phyloP scores from a whole-genome alignment of 2,329 filamentous ascomycete genomes.

The Coleophoma eucalyptorum region DNA sequence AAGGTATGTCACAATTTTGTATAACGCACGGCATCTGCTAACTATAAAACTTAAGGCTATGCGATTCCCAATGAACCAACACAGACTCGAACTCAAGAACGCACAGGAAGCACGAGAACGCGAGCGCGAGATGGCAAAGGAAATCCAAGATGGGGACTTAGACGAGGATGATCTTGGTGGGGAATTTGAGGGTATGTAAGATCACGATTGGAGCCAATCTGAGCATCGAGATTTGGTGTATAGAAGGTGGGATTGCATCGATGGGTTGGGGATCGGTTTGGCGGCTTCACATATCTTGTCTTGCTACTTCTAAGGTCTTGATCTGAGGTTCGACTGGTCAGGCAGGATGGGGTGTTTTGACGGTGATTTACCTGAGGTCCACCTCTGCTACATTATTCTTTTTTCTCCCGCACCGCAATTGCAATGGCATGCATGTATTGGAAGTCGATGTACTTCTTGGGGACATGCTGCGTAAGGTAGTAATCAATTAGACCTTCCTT shows the following conservation, averaged over 20 bases:
- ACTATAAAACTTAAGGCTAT: slow-evolving; percentile 63
- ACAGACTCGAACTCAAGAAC: slow-evolving; percentile 94
- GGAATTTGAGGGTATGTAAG: slow-evolving; percentile 93
- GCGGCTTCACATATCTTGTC: slow-evolving; percentile 23
- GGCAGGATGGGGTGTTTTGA: background rate
- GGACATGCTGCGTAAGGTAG: slow-evolving; percentile 6
- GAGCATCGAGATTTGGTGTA: slow-evolving; percentile 9
- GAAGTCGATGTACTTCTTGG: background rate
- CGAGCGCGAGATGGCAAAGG: slow-evolving; percentile 95
- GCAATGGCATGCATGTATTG: background rate
- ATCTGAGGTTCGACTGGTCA: background rate
- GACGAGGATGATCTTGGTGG: slow-evolving; percentile 95
- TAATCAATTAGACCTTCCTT: slow-evolving; percentile 20
- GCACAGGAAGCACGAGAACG: slow-evolving; percentile 96
- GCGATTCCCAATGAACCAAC: slow-evolving; percentile 99
- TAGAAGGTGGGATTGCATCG: slow-evolving; percentile 10
- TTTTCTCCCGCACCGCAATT: background rate
- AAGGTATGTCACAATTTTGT: slow-evolving; percentile 59
- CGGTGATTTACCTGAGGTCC: slow-evolving; percentile 1
- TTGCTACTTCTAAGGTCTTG: slow-evolving; percentile 20
- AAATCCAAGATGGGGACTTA: slow-evolving; percentile 96
- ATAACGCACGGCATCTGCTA: background rate
- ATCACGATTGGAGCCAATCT: slow-evolving; percentile 6
- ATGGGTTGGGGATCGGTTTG: slow-evolving; percentile 12
- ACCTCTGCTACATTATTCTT: slow-evolving; percentile 19